phyloP scores from a whole-genome alignment of 2,329 filamentous ascomycete genomes.

The Domatiomyces catenatus region DNA sequence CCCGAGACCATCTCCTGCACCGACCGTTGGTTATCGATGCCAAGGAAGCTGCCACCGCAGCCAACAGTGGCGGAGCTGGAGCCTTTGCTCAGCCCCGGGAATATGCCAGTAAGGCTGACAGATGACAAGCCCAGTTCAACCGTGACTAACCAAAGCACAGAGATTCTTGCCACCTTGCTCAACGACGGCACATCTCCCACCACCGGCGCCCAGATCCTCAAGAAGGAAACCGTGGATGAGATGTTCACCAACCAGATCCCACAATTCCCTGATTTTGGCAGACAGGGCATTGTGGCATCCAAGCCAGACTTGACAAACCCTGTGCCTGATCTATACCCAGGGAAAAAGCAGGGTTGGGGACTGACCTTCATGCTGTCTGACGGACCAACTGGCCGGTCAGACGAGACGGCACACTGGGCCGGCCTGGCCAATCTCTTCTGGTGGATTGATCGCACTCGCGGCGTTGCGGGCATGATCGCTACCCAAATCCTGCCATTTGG shows the following conservation, averaged over 20 bases:
- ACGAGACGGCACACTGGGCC: slow-evolving; percentile 39
- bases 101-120: slow-evolving; percentile 36
- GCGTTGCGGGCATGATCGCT: slow-evolving; percentile 12
- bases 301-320: slow-evolving; percentile 37
- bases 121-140: neutral
- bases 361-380: slow-evolving; percentile 43
- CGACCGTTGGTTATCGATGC: slow-evolving; percentile 30
- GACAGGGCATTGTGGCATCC: slow-evolving; percentile 29
- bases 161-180: slow-evolving; percentile 43
- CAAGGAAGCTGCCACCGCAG: slow-evolving; percentile 27
- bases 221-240: slow-evolving; percentile 41
- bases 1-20: slow-evolving; percentile 37
- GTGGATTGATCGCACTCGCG: slow-evolving; percentile 45
- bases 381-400: slow-evolving; percentile 37
- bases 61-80: slow-evolving; percentile 48
- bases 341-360: slow-evolving; percentile 48
- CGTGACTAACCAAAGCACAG: slow-evolving; percentile 21
- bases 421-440: slow-evolving; percentile 46
- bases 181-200: slow-evolving; percentile 48
- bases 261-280: slow-evolving; percentile 37
- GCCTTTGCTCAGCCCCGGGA: slow-evolving; percentile 45
- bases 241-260: slow-evolving; percentile 53
- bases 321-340: slow-evolving; percentile 38
- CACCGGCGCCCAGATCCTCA: slow-evolving; percentile 41
- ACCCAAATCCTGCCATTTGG: slow-evolving; percentile 15